phyloP scores from a whole-genome alignment of 192 early-diverging fungal species.

The Chytriomyces sp. region DNA sequence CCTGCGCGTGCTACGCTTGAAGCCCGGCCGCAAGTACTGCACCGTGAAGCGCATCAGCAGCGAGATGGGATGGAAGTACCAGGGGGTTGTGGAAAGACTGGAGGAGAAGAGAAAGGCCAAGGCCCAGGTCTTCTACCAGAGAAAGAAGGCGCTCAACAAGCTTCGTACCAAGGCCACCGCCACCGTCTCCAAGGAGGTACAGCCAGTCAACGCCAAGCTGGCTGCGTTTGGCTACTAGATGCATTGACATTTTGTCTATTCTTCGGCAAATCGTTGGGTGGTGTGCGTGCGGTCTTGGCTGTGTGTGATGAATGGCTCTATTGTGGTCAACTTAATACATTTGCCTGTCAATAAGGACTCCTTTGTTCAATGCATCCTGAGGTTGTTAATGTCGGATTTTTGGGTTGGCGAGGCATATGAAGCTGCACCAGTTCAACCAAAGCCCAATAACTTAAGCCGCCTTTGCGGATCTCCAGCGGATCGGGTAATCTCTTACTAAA shows the following conservation, averaged over 20 bases:
- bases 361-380: too few relatives aligned
- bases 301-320: background rate
- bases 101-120: slow-evolving; percentile 99
- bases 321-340: background rate
- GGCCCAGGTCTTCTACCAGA: slow-evolving; percentile 89
- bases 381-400: too few relatives aligned
- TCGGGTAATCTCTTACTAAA: too few relatives aligned
- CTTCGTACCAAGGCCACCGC: slow-evolving; percentile 69
- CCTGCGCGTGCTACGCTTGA: slow-evolving; percentile 93
- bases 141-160: slow-evolving; percentile 64
- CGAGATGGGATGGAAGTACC: slow-evolving; percentile 99
- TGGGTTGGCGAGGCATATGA: too few relatives aligned
- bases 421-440: too few relatives aligned
- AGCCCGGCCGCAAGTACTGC: slow-evolving; percentile 98
- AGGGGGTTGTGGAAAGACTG: slow-evolving; percentile 92
- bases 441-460: too few relatives aligned
- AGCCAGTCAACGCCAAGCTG: slow-evolving; percentile 60
- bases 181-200: slow-evolving; percentile 62
- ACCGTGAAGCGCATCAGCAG: slow-evolving; percentile 87
- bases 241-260: background rate
- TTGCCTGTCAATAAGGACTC: background rate
- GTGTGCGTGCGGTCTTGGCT: background rate
- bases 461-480: too few relatives aligned
- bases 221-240: slow-evolving; percentile 66
- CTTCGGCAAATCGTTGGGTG: background rate